Evolutionary conservation across 805 yeast species (phyloP), one percentile per base, ranked within the genome.

Genomic region (Metschnikowia cerradonensis): DNA sequence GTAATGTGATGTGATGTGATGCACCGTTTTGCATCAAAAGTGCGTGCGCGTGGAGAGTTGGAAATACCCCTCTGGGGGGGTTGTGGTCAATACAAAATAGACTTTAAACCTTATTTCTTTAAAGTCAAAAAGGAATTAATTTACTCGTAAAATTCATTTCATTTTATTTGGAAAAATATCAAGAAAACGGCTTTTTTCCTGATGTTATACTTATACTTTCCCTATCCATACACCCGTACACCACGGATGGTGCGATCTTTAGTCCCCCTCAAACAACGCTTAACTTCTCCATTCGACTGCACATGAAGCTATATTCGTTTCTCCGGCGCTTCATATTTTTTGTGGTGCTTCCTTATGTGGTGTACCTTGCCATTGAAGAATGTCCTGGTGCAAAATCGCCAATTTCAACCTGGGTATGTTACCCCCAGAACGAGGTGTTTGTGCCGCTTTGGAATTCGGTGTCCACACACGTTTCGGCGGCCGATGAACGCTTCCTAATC

Each of bases 291-390:
- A 26, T 23, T 23, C 10, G 11, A 26, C 41, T 15, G 15, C 36
- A 23, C 41, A 36, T 37, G 41, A 30, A 22, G 17, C 36, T 37
- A 17, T 14, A 14, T n/a, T 31, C 33, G 20, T 11, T 37, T 26
- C 15, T 37, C 42, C 48, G 42, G 48, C 48, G 41, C 36, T 36
- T 45, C 36, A 4, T 45, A 7, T 10, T 36, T 14, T 26, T 45
- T 7, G 3, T 45, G 3, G 15, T 54, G 23, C 15, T 54, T 19
- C 51, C 52, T 4, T 56, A 55, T 33, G 30, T 54, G 26, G 33
- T 49, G 37, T 55, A 52, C 50, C 31, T 57, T 35, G 52, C 50
- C 4, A 17, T 47, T 4, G 49, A 39, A 30, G 52, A 49, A 31
- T 55, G 60, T 37, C 47, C 52, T n/a, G 5, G 52, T 32, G 40